phyloP scores from a whole-genome alignment of 306 rosid species.

The Quercus bicolor region DNA sequence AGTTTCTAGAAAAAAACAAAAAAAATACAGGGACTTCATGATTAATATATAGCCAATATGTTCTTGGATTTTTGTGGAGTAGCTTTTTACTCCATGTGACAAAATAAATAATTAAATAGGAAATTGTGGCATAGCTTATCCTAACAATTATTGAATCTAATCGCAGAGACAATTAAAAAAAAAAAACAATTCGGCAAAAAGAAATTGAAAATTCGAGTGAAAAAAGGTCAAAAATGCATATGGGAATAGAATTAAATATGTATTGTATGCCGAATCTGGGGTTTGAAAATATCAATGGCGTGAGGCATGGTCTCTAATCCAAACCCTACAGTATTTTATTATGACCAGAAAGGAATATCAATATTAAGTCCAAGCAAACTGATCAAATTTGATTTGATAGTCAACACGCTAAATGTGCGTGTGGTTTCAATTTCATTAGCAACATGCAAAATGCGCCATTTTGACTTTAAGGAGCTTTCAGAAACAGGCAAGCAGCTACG shows the following conservation, averaged over 20 bases:
- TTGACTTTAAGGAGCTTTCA: neutral
- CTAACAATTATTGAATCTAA: no score
- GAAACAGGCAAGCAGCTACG: no score
- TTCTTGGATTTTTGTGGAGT: no score
- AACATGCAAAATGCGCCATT: conserved; percentile 10
- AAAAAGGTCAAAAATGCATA: neutral
- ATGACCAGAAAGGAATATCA: neutral
- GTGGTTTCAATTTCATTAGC: neutral
- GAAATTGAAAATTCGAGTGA: no score
- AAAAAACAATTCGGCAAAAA: neutral
- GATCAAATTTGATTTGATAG: neutral
- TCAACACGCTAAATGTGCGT: conserved; percentile 13
- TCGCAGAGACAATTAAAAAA: no score
- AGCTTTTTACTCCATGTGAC: no score
- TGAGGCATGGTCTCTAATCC: neutral
- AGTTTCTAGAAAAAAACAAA: no score
- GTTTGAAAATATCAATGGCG: neutral
- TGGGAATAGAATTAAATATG: neutral
- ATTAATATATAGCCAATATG: no score
- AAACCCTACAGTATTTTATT: neutral
- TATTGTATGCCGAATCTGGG: neutral
- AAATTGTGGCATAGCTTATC: no score
- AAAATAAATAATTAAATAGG: no score
- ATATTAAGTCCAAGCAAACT: neutral
- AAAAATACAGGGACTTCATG: no score